phyloP scores from a whole-genome alignment of 495 filamentous ascomycete species.

The Neurospora sp. region DNA sequence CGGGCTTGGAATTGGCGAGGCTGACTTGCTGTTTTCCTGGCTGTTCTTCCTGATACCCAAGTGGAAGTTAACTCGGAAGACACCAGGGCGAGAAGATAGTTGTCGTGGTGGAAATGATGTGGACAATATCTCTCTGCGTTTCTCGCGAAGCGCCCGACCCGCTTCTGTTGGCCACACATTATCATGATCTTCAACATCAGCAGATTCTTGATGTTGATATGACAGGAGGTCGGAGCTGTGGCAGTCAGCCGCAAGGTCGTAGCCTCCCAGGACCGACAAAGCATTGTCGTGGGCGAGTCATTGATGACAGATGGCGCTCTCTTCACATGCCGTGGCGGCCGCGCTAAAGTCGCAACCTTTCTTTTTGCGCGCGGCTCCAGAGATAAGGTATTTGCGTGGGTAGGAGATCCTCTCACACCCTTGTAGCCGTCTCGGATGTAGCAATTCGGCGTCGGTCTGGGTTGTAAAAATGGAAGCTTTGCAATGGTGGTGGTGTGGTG shows the following conservation, averaged over 20 bases:
- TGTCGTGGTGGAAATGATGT: not conserved
- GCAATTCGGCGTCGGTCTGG: not conserved
- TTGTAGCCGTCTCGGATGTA: not conserved
- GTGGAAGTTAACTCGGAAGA: not conserved
- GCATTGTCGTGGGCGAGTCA: not conserved
- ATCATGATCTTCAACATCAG: not conserved
- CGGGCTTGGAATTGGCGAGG: not conserved
- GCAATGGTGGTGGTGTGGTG: not conserved
- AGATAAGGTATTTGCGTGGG: not conserved
- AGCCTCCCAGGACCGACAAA: not conserved
- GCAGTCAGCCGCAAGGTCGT: not conserved
- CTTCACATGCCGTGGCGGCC: not conserved
- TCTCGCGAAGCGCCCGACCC: not conserved
- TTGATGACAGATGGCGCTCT: not conserved
- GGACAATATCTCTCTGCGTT: not conserved
- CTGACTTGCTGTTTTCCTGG: not conserved
- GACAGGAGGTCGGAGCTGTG: not conserved
- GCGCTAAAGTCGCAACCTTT: not conserved
- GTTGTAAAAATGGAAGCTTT: not conserved
- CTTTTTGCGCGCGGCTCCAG: not conserved
- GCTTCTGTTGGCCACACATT: not conserved
- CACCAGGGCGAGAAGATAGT: not conserved
- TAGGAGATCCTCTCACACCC: not conserved
- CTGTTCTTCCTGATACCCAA: not conserved
- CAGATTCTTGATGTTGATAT: not conserved